These are phyloP conservation scores for Aspergillus haitiensis DNA, from an alignment of 495 filamentous ascomycete species.

Conservation along the genomic window DNA sequence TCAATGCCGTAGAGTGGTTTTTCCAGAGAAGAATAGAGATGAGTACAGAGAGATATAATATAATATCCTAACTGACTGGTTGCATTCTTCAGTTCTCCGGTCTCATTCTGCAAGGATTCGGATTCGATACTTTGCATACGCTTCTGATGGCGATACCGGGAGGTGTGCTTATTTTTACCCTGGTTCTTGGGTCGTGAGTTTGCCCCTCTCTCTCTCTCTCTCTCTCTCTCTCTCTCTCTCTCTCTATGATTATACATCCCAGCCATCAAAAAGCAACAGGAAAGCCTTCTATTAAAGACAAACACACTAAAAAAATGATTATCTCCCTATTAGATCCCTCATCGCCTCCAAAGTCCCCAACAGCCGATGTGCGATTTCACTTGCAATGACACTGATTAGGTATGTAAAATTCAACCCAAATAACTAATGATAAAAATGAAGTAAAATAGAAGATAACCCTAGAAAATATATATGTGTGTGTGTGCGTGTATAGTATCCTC, in stretches of 20 bases:
- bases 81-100: conserved; percentile 30
- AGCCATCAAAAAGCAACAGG: too few species aligned
- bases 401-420: background rate
- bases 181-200: conserved; percentile 23
- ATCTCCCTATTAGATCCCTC: conserved; percentile 3
- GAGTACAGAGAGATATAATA: too few species aligned
- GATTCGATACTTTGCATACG: conserved; percentile 34
- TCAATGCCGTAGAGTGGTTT: background rate
- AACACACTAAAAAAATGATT: background rate
- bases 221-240: too few species aligned
- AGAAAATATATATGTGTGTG: too few species aligned
- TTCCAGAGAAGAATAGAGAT: too few species aligned
- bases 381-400: conserved; percentile 18
- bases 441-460: too few species aligned
- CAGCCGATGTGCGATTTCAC: conserved; percentile 23
- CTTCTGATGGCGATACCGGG: conserved; percentile 34
- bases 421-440: too few species aligned
- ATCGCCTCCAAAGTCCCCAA: conserved; percentile 24
- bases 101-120: conserved; percentile 38
- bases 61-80: background rate
- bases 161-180: conserved; percentile 22
- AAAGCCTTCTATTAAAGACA: background rate
- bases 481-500: conserved; percentile 26
- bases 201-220: background rate
- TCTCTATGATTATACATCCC: too few species aligned